Conservation (phyloP, 1,284 basidiomycete genomes). For the Marasmius sp. region DNA sequence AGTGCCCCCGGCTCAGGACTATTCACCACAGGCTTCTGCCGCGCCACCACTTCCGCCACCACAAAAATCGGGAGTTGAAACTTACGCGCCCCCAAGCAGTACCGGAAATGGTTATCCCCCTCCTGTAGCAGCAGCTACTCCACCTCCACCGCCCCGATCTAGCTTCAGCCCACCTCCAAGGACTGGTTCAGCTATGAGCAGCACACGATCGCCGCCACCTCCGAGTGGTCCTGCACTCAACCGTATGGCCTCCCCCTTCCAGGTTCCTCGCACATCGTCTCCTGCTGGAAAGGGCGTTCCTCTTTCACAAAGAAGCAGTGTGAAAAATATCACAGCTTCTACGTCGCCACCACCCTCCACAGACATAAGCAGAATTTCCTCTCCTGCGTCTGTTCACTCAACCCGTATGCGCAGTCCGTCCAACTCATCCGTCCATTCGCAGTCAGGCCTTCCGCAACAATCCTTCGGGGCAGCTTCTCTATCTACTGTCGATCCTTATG, state of each 20-base stretch:
- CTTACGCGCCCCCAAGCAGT: neutral
- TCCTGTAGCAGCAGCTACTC: neutral
- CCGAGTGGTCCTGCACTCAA: neutral
- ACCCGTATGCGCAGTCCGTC: conserved; percentile 17
- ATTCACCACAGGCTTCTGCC: neutral
- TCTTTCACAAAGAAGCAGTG: neutral
- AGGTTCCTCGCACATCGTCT: neutral
- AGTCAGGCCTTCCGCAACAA: neutral
- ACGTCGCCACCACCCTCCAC: neutral
- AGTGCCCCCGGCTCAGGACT: neutral
- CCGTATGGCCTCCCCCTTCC: neutral
- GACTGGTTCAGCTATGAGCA: neutral
- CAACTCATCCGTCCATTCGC: neutral
- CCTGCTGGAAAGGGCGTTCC: neutral
- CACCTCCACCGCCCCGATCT: conserved; percentile 9
- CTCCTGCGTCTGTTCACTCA: conserved; percentile 17
- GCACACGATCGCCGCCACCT: neutral
- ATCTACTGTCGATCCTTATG: conserved; percentile 22
- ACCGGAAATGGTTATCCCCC: neutral
- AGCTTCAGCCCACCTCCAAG: conserved; percentile 1
- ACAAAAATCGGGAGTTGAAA: neutral
- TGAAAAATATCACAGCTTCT: neutral
- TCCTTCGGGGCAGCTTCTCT: neutral
- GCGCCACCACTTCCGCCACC: neutral
- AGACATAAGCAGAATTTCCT: conserved; percentile 6